Conservation (phyloP, 2,329 filamentous ascomycete genomes). For the Geosmithia flava region DNA sequence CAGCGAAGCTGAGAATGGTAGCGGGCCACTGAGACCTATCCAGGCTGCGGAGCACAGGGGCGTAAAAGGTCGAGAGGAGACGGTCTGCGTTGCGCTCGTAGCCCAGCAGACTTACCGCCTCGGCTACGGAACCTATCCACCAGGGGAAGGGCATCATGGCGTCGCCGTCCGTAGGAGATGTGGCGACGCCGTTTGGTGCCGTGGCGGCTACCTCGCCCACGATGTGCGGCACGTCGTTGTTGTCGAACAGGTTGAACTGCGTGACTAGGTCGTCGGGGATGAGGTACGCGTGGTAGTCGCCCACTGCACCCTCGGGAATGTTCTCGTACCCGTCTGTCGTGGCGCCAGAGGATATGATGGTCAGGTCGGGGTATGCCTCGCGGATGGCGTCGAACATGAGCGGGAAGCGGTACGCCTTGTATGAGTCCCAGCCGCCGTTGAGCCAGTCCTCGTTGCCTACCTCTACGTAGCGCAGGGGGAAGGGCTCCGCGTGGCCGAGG, state of each 20-base stretch:
- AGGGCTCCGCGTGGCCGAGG: constrained; percentile 50
- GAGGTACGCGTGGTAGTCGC: constrained; percentile 40
- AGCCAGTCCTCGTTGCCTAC: constrained; percentile 59
- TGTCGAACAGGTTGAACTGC: constrained; percentile 41
- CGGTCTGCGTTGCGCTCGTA: constrained; percentile 53
- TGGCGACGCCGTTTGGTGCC: constrained; percentile 36
- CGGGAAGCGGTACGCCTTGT: constrained; percentile 43
- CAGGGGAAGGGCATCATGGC: constrained; percentile 34
- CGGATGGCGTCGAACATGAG: constrained; percentile 48
- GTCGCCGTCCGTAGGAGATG: constrained; percentile 15
- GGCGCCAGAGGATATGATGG: constrained; percentile 37
- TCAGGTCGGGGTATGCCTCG: constrained; percentile 42
- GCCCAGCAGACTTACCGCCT: constrained; percentile 53
- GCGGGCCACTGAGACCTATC: constrained; percentile 38
- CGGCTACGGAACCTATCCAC: constrained; percentile 49
- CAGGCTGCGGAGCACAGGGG: constrained; percentile 34
- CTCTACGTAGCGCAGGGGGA: constrained; percentile 48
- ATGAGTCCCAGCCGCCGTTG: constrained; percentile 33
- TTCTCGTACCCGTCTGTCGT: constrained; percentile 23
- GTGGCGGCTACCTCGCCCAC: constrained; percentile 38
- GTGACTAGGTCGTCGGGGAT: constrained; percentile 35
- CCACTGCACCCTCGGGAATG: constrained; percentile 26
- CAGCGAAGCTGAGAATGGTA: constrained; percentile 36
- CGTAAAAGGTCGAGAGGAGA: constrained; percentile 40
- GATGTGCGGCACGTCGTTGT: constrained; percentile 20